These are phyloP conservation scores for Grosmannia serpens DNA, from an alignment of 2,329 filamentous ascomycete species.

Conservation along the genomic window DNA sequence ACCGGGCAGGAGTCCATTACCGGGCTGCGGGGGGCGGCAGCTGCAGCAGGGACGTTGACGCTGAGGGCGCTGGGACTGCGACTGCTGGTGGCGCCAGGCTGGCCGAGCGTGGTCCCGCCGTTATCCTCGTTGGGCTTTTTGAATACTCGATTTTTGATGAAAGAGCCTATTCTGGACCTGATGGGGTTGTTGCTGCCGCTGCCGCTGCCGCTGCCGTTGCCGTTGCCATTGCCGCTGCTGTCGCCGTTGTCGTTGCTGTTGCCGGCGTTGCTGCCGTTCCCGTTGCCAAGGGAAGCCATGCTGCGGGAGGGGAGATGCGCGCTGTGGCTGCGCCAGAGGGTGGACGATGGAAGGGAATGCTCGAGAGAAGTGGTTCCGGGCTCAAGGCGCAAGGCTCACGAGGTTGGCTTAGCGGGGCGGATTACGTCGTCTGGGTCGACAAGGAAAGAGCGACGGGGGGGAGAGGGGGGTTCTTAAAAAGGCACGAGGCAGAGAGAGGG, in stretches of 20 bases:
- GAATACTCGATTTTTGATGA: slow-evolving; percentile 2
- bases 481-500: neutral
- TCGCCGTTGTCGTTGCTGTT: slow-evolving; percentile 1
- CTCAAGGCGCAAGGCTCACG: too few species aligned
- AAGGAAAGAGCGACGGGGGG: neutral
- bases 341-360: neutral
- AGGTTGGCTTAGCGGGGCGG: neutral
- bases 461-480: neutral
- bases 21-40: neutral
- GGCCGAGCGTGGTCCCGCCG: neutral
- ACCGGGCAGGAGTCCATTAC: neutral
- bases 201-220: neutral
- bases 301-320: neutral
- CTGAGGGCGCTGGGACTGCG: neutral
- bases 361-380: neutral
- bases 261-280: neutral
- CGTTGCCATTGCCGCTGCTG: neutral
- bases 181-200: neutral
- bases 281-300: neutral
- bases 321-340: neutral
- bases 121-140: neutral
- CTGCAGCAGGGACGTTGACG: neutral
- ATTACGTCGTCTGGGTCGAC: neutral
- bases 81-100: neutral
- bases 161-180: slow-evolving; percentile 4